These are phyloP conservation scores for Cordyceps farinosa DNA, from an alignment of 2,329 filamentous ascomycete genomes.

Conservation along the genomic window DNA sequence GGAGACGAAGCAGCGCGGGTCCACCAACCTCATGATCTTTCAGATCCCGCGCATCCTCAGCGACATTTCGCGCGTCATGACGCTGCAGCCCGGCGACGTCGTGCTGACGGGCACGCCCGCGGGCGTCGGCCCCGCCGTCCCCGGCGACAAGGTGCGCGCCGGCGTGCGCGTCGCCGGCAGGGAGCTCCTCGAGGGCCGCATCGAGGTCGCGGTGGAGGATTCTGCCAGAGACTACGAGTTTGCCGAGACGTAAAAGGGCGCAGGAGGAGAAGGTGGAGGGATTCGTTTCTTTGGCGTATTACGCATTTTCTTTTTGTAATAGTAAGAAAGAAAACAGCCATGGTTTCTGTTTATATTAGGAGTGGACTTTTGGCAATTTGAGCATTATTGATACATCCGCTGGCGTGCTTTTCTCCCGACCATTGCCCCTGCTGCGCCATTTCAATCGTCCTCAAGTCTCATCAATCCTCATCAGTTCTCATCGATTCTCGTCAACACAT, in stretches of 20 bases:
- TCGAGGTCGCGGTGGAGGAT: constrained; percentile 81
- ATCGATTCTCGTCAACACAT: neutral
- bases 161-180: constrained; percentile 75
- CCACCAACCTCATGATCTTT: constrained; percentile 92
- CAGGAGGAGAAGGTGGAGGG: no score
- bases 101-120: constrained; percentile 97
- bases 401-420: neutral
- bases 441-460: neutral
- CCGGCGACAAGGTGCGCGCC: constrained; percentile 83
- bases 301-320: neutral
- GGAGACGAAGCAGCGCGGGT: constrained; percentile 75
- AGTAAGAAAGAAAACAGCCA: neutral
- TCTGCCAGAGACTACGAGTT: constrained; percentile 75
- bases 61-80: constrained; percentile 94
- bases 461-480: neutral
- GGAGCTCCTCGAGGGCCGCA: constrained; percentile 78
- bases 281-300: neutral
- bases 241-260: constrained; percentile 56
- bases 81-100: constrained; percentile 85
- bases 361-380: neutral
- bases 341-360: neutral
- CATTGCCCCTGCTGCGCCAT: neutral
- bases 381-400: neutral
- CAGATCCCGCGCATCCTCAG: constrained; percentile 80
- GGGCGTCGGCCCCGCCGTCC: constrained; percentile 80